Evolutionary conservation across 1,139 yeast species (phyloP).

Genomic region (Saccharomycopsis hybrid): DNA sequence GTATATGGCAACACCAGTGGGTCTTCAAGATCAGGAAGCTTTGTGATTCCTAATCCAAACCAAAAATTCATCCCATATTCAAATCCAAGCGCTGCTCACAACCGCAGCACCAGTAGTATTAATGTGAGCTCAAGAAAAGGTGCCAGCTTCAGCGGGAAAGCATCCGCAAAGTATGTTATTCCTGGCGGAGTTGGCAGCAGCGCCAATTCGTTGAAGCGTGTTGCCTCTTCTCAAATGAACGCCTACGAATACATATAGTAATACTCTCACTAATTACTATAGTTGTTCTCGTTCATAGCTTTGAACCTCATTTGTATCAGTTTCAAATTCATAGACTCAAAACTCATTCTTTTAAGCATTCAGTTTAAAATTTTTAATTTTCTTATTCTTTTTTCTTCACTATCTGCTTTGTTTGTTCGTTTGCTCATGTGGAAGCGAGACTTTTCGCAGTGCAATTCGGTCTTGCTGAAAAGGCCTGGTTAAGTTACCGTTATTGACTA

Average conservation of each 20-base stretch:
- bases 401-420: too few species aligned
- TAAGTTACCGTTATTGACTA: too few species aligned
- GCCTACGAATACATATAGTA: neutral
- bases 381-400: too few species aligned
- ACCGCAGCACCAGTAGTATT: neutral
- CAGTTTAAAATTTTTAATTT: too few species aligned
- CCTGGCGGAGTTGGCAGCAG: neutral
- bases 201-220: constrained; percentile 6
- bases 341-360: too few species aligned
- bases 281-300: too few species aligned
- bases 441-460: too few species aligned
- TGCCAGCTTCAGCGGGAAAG: constrained; percentile 10
- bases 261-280: too few species aligned
- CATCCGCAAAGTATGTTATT: constrained; percentile 1
- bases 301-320: too few species aligned
- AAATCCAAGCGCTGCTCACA: neutral
- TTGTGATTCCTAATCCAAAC: constrained; percentile 9
- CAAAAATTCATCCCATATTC: constrained; percentile 7
- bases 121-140: constrained; percentile 6
- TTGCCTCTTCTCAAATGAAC: constrained; percentile 6
- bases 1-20: neutral
- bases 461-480: too few species aligned
- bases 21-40: constrained; percentile 13
- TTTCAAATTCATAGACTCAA: too few species aligned
- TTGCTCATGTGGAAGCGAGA: too few species aligned